Evolutionary conservation across 495 filamentous ascomycete genomes (phyloP).

Genomic region (Neurospora hispaniola): DNA sequence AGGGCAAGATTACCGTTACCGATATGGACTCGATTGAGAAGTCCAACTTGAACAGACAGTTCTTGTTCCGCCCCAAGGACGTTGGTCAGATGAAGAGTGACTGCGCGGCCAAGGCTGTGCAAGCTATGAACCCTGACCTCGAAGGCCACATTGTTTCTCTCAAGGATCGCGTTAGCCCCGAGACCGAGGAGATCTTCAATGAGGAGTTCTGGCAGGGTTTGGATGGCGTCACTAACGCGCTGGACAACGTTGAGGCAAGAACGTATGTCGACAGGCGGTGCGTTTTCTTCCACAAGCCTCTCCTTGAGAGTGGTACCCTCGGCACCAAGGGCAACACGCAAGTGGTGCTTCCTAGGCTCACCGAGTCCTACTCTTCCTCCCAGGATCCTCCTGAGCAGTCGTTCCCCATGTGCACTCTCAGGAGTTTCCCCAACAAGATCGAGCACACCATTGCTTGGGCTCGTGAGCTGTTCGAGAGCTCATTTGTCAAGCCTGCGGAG

Average conservation of each 20-base stretch:
- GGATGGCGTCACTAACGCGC: slow-evolving; percentile 89
- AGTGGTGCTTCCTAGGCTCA: slow-evolving; percentile 79
- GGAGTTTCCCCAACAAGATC: slow-evolving; percentile 97
- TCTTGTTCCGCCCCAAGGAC: slow-evolving; percentile 88
- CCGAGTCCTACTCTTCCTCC: slow-evolving; percentile 96
- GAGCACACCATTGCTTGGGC: slow-evolving; percentile 99
- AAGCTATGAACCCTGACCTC: slow-evolving; percentile 91
- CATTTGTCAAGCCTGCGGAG: slow-evolving; percentile 88
- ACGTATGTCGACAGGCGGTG: slow-evolving; percentile 97
- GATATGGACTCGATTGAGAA: slow-evolving; percentile 99
- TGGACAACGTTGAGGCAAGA: slow-evolving; percentile 95
- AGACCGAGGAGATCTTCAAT: slow-evolving; percentile 92
- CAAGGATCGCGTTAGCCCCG: slow-evolving; percentile 79
- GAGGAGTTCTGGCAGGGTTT: slow-evolving; percentile 88
- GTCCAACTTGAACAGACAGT: slow-evolving; percentile 97
- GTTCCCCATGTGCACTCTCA: slow-evolving; percentile 96
- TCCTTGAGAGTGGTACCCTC: slow-evolving; percentile 92
- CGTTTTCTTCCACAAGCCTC: slow-evolving; percentile 95
- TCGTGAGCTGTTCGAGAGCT: slow-evolving; percentile 85
- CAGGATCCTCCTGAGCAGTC: slow-evolving; percentile 98
- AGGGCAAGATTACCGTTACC: slow-evolving; percentile 82
- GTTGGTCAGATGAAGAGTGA: slow-evolving; percentile 97
- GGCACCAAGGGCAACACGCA: slow-evolving; percentile 98
- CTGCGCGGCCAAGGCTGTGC: slow-evolving; percentile 77
- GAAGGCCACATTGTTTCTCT: slow-evolving; percentile 71